Conservation (phyloP, 345 rosid genomes). For the Pugionium cornutum region DNA sequence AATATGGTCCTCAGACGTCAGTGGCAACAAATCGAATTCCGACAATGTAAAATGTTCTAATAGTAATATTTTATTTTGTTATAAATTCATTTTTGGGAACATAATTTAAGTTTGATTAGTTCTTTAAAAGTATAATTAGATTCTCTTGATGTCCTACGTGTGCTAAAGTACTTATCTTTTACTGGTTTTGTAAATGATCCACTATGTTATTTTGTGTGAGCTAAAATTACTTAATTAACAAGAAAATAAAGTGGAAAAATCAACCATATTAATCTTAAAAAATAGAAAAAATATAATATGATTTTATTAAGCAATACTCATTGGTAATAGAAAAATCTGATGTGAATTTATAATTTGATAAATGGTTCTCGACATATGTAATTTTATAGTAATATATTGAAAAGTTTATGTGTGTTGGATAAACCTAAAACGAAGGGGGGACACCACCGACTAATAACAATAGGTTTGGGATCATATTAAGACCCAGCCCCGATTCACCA, state of each 20-base stretch:
- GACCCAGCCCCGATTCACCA: constrained; percentile 29
- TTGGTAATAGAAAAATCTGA: neutral
- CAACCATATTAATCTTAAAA: neutral
- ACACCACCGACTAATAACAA: constrained; percentile 35
- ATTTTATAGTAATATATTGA: neutral
- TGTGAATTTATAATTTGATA: neutral
- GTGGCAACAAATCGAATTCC: no score
- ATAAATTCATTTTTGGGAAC: no score
- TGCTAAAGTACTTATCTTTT: no score
- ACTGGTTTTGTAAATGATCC: neutral
- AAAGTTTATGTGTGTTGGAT: constrained; percentile 1
- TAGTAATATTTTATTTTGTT: no score
- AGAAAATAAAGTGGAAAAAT: neutral
- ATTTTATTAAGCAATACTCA: neutral
- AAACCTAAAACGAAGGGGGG: constrained; percentile 33
- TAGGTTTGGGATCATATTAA: constrained; percentile 3
- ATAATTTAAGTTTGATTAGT: neutral
- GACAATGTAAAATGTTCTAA: no score
- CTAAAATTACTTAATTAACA: neutral
- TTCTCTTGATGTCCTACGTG: no score
- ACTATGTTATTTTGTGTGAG: neutral
- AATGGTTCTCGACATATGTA: neutral
- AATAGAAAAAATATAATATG: neutral
- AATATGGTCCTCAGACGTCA: no score
- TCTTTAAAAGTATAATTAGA: neutral